Evolutionary conservation across 441 rosid genomes (phyloP).

Genomic region (Sinapis alba): DNA sequence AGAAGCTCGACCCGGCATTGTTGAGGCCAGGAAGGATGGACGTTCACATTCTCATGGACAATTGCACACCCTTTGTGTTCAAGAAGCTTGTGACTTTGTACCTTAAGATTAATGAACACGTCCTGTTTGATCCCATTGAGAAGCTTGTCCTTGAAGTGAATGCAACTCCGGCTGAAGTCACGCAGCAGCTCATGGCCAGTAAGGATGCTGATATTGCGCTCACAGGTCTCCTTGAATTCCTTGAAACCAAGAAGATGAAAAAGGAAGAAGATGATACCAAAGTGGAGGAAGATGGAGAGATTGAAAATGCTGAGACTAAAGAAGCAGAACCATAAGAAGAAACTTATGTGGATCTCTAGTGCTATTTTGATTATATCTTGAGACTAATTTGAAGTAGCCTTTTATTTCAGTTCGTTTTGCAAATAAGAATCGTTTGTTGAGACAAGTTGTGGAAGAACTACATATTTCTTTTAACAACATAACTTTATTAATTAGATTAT

Average conservation of each 20-base stretch:
- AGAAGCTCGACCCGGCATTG: constrained; percentile 39
- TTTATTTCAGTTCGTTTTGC: not conserved
- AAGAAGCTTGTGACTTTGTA: constrained; percentile 37
- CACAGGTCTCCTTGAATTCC: constrained; percentile 10
- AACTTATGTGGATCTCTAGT: constrained; percentile 12
- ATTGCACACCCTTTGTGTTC: constrained; percentile 39
- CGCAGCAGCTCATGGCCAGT: constrained; percentile 41
- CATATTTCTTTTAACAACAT: no score
- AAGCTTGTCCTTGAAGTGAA: constrained; percentile 31
- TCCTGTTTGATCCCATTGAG: constrained; percentile 34
- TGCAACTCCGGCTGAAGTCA: constrained; percentile 38
- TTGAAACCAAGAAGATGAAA: constrained; percentile 32
- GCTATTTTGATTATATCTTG: constrained; percentile 5
- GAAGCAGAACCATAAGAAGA: constrained; percentile 2
- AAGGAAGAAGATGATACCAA: constrained; percentile 20
- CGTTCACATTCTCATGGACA: constrained; percentile 39
- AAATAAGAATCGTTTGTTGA: not conserved
- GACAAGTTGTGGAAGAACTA: no score
- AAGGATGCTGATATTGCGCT: constrained; percentile 29
- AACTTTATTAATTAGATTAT: no score
- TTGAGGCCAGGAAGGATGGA: constrained; percentile 40
- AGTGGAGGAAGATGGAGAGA: constrained; percentile 33
- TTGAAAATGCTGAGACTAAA: constrained; percentile 34
- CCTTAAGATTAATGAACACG: constrained; percentile 26
- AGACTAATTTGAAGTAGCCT: not conserved